Evolutionary conservation across 345 rosid genomes (phyloP), one percentile per base, ranked within the genome.

Genomic region (Trapa bicornis): DNA sequence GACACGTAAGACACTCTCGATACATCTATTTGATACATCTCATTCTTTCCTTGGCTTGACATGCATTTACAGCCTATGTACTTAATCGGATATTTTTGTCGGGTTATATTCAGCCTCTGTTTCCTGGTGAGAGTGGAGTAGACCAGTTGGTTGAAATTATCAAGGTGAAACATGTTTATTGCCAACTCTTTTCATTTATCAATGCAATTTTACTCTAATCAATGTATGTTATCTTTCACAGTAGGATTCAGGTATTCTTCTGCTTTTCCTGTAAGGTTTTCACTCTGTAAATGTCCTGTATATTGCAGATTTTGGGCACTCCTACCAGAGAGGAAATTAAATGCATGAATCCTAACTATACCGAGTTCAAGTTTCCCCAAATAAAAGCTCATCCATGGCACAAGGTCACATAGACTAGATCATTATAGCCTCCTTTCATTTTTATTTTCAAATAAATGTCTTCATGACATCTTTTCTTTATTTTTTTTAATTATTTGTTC

Each of bases 321-420:
- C 77, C 77, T 38, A 67, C 77, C 17, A 48, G 77, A 63, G 77
- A 74, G 67, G 77, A 70, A 53, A 74, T 74, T 65, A 74, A 74
- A 33, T 74, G 77, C 74, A 70, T 74, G 77, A 70, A 74, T 48
- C 74, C 74, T 50, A 70, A 74, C 68, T 74, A 74, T 43, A 74
- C 71, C 0, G 74, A 74, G 68, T 70, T 65, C 60, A 74, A 74
- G 48, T 74, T 74, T 50, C 74, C 77, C 15, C 77, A 74, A 57
- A 74, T 74, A 29, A 74, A 74, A 62, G 71, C 77, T 52, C 74
- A 70, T 67, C 74, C 74, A 33, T 74, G 77, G 77, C 77, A 70
- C 61, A 74, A 74, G 77, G 76, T 73, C 37, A 22, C 5, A 32
- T 12, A 58, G 38, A 58, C 4, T 35, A 32, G 13, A 54, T 22